These are phyloP conservation scores for Elongisporangium senticosum DNA, from an alignment of 352 stramenopile species.

Conservation along the genomic window DNA sequence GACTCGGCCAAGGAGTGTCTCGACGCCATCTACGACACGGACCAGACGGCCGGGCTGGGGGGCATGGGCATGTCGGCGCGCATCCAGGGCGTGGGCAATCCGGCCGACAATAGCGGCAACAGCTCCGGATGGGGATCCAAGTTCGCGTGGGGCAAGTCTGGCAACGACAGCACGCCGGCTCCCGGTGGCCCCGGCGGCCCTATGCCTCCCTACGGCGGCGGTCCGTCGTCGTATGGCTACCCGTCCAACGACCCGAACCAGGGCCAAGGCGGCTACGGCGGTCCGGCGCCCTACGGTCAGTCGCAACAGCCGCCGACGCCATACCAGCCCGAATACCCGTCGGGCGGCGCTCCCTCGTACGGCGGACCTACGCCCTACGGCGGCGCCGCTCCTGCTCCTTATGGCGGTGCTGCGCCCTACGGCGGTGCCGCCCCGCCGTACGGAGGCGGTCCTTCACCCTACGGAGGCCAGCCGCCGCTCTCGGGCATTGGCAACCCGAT, in stretches of 20 bases:
- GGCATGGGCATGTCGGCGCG: slow-evolving; percentile 78
- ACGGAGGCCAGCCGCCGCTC: slow-evolving; percentile 50
- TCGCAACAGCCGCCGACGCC: slow-evolving; percentile 18
- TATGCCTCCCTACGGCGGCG: slow-evolving; percentile 38
- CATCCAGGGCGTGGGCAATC: slow-evolving; percentile 76
- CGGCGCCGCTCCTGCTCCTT: slow-evolving; percentile 9
- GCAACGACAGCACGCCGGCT: slow-evolving; percentile 46
- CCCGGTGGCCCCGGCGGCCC: slow-evolving; percentile 47
- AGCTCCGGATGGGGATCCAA: slow-evolving; percentile 68
- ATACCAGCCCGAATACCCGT: slow-evolving; percentile 46
- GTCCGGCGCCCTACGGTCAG: slow-evolving; percentile 39
- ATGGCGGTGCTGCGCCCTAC: slow-evolving; percentile 19
- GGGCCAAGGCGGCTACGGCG: slow-evolving; percentile 40
- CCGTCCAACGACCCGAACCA: slow-evolving; percentile 30
- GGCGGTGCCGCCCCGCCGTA: slow-evolving; percentile 23
- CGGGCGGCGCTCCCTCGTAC: slow-evolving; percentile 19
- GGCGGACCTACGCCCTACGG: slow-evolving; percentile 30
- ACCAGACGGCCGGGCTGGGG: slow-evolving; percentile 51
- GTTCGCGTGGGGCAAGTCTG: slow-evolving; percentile 59
- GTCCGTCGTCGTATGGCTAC: slow-evolving; percentile 38
- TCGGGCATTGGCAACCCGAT: slow-evolving; percentile 94
- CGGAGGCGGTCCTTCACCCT: slow-evolving; percentile 27
- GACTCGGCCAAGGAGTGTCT: slow-evolving; percentile 93
- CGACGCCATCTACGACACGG: slow-evolving; percentile 92
- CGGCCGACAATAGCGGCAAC: slow-evolving; percentile 29